Evolutionary conservation across 345 rosid genomes (phyloP).

Genomic region (Pugionium dolabratum): DNA sequence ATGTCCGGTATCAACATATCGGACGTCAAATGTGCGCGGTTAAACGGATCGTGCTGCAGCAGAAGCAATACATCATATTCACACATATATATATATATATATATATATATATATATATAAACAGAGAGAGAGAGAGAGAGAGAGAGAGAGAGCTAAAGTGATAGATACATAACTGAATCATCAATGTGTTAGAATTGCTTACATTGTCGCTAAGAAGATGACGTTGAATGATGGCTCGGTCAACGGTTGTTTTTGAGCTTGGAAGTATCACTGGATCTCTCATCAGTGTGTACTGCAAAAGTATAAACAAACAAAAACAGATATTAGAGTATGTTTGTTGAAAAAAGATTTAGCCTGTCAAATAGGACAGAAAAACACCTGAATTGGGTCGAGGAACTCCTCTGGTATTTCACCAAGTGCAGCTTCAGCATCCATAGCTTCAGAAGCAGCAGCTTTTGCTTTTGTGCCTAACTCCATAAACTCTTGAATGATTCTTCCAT

Average conservation of each 20-base stretch:
- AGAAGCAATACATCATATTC: constrained; percentile 32
- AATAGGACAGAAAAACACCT: not conserved
- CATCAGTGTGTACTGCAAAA: constrained; percentile 81
- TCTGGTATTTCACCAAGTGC: constrained; percentile 94
- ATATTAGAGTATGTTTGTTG: not conserved
- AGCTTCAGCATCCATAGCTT: constrained; percentile 96
- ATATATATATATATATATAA: no score
- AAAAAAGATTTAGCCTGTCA: constrained; percentile 4
- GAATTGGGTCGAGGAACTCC: constrained; percentile 87
- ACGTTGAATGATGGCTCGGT: constrained; percentile 91
- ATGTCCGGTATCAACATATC: constrained; percentile 83
- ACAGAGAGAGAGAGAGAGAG: not conserved
- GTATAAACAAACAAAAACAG: not conserved
- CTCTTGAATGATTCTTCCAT: constrained; percentile 64
- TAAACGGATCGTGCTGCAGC: constrained; percentile 93
- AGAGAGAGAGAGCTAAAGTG: not conserved
- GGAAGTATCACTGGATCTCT: constrained; percentile 99
- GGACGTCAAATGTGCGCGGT: constrained; percentile 80
- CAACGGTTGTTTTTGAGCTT: constrained; percentile 80
- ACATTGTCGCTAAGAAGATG: constrained; percentile 96
- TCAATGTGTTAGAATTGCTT: constrained; percentile 28
- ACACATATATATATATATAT: not conserved
- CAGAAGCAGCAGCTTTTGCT: constrained; percentile 89
- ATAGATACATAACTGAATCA: not conserved
- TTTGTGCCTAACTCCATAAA: constrained; percentile 77